A percentile compares a stretch with the other conserved stretches of the same genome.
These are phyloP conservation scores for Lentinula novae-zelandiae DNA, from an alignment of 1,284 basidiomycete genomes.

Conservation along the genomic window DNA sequence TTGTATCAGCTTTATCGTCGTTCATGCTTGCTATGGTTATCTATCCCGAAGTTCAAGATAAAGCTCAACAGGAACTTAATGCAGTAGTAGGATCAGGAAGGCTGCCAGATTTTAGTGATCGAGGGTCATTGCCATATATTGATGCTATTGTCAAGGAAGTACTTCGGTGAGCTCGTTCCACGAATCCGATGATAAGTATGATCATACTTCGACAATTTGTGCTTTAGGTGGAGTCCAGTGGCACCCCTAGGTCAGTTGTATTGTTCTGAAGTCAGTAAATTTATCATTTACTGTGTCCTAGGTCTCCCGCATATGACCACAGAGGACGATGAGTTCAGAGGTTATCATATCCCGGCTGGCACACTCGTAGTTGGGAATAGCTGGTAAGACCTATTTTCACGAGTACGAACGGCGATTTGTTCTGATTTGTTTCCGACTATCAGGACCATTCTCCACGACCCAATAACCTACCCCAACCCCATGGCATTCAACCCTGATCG, in stretches of 20 bases:
- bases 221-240: conserved; percentile 24
- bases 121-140: conserved; percentile 12
- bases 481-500: conserved; percentile 15
- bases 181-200: neutral
- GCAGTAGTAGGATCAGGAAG: conserved; percentile 6
- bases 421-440: neutral
- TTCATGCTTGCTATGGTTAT: conserved; percentile 49
- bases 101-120: conserved; percentile 15
- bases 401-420: neutral
- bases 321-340: conserved; percentile 29
- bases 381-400: conserved; percentile 28
- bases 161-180: conserved; percentile 5
- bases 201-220: neutral
- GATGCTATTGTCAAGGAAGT: conserved; percentile 15
- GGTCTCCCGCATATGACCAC: conserved; percentile 43
- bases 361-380: conserved; percentile 34
- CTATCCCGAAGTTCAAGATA: conserved; percentile 36
- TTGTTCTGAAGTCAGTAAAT: neutral
- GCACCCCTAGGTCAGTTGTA: conserved; percentile 38
- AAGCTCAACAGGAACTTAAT: conserved; percentile 13
- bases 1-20: conserved; percentile 38
- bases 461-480: conserved; percentile 11
- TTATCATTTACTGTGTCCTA: conserved; percentile 14
- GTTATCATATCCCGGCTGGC: conserved; percentile 38
- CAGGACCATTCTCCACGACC: conserved; percentile 16